Evolutionary conservation across 768 basidiomycete genomes (phyloP), one percentile per base, ranked within the genome.

Genomic region (Neoboletus magnificus): DNA sequence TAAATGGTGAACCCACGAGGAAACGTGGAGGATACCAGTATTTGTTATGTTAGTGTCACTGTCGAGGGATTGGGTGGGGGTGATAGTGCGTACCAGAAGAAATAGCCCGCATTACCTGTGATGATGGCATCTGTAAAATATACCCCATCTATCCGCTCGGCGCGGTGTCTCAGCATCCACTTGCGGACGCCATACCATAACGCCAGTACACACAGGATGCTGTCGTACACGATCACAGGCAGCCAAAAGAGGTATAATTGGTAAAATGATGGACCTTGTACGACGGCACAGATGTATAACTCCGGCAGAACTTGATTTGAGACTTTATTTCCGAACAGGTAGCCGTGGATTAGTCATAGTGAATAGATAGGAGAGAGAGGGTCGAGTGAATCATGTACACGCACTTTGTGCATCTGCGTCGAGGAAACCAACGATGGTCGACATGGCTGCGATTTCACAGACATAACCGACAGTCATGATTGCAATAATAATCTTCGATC

Each of bases 381-480:
- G 16, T 3, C 1, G 12, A 22, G 11, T 2, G 18, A 33, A n/a
- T 13, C 15, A 3, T 8, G 13, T 3, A 33, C 4, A 33, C 46
- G 20, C 23, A 47, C 46, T 6, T 10, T 7, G 20, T 16, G 13
- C 0, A 20, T 15, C 0, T 15, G 30, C 30, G 1, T 16, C 20
- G 1, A 23, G 0, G 8, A 33, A 11, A 33, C 20, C 30, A 4
- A 25, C 8, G n/a, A 62, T 48, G 6, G 30, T 43, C 1, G 32
- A 18, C 35, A 32, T 25, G 16, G 33, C 16, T 48, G 16, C 11
- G 11, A 48, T 12, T 41, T 56, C 43, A 9, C 49, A 51, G 23
- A 63, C 3, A 4, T 44, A 64, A 35, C 55, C 27, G 10, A 42
- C 29, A 13, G 22, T 15, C 47, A 63, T 41, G 36, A 63, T 2